Percentiles rank a stretch among this genome's conserved stretches.
Conservation (phyloP, 192 early-diverging fungal species). For the Coemansia sp. region DNA sequence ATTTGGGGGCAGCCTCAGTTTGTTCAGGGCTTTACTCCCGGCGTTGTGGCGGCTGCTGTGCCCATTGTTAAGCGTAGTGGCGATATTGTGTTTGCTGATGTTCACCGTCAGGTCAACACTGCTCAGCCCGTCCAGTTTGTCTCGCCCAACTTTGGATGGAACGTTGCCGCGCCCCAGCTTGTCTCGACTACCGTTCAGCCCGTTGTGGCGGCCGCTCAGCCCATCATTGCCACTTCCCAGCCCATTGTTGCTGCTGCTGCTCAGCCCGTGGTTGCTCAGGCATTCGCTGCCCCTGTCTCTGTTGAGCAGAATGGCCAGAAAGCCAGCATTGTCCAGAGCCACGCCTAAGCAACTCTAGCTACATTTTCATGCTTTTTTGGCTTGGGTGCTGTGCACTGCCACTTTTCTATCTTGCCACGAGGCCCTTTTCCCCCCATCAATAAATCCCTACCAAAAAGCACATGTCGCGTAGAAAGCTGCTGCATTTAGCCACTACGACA, state of each 20-base stretch:
- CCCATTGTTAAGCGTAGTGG: slow-evolving; percentile 33
- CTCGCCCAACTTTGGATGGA: slow-evolving; percentile 10
- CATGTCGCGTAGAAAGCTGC: not conserved
- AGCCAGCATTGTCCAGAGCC: slow-evolving; percentile 27
- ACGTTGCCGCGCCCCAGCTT: slow-evolving; percentile 7
- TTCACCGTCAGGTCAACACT: slow-evolving; percentile 34
- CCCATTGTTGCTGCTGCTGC: not conserved
- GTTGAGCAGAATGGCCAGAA: slow-evolving; percentile 29
- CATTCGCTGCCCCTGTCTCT: slow-evolving; percentile 7
- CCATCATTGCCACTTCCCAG: slow-evolving; percentile 1
- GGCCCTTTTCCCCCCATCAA: not conserved
- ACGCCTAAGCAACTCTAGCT: slow-evolving; percentile 5
- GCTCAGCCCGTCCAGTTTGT: slow-evolving; percentile 9
- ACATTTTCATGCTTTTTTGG: not conserved
- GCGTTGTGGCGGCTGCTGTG: not conserved
- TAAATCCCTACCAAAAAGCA: not conserved
- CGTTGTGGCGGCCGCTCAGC: not conserved
- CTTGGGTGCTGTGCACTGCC: slow-evolving; percentile 1
- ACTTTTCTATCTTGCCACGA: not conserved
- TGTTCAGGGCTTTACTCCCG: slow-evolving; percentile 3
- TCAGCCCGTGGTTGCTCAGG: slow-evolving; percentile 10
- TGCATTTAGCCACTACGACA: not conserved
- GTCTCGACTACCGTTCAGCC: slow-evolving; percentile 8
- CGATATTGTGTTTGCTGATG: slow-evolving; percentile 35
- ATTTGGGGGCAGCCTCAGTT: slow-evolving; percentile 12